Base-by-base conservation (phyloP, 2,329 filamentous ascomycete species). In the Alternaria alternata region DNA sequence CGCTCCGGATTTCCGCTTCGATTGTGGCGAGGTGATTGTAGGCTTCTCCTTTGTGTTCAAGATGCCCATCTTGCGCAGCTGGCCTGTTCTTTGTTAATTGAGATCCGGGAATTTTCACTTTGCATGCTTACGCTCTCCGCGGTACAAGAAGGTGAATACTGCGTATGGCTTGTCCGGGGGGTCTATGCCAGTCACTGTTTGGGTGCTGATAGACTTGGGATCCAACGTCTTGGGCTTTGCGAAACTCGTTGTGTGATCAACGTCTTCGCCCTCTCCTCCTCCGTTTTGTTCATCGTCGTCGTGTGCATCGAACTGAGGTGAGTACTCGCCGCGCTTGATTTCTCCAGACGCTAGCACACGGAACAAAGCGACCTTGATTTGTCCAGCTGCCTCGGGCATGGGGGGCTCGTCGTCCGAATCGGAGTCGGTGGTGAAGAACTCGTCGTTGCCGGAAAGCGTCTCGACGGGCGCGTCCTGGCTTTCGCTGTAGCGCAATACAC, bases 161-260 rank as follows among this genome's bases (percentile, higher is more conserved):
- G 95, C 95, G 80, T 97, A 99, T 4, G 96, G 95, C 80, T 94
- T 95, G 64, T 98, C 94, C 20, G 94, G 93, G 0, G 93, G 92
- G 78, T 99, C 95, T 64, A 98, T 96, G 18, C 94, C 95, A 8
- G 95, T 98, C n/a, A 99, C 95, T 0, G 95, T 99, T 81, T 99
- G 95, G 3, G 95, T 99, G 75, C 94, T 98, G 75, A 99, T 99
- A 3, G 93, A 93, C 81, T 97, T 97, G 0, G 94, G 94, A 81
- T 98, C 96, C 54, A 97, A 85, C 1, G 93, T 91, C 84, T 97
- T 98, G 14, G 94, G 94, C 81, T 97, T 96, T 9, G 94, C 94
- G 79, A 98, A 98, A 76, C 94, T 97, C 7, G 95, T 98, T 2
- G 95, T 98, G 77, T 99, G 95, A 80, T 98, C 95, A 57, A 97